Base-by-base conservation (phyloP, 257 asterid species). In the Eucommia ulmoides region DNA sequence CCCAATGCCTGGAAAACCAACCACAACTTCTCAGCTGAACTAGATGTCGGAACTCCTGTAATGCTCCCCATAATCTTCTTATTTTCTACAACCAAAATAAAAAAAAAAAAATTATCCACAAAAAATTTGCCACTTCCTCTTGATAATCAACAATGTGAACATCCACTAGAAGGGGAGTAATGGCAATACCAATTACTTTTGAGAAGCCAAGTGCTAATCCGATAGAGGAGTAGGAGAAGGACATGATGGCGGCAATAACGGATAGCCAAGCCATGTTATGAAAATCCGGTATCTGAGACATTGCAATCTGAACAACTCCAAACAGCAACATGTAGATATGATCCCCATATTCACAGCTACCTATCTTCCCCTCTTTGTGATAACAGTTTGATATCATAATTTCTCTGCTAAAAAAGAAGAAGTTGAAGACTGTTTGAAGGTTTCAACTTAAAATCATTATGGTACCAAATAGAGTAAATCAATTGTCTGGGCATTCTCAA, bases 221-320 rank as follows among this genome's bases (percentile, higher is more conserved):
- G 0, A 82, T 77, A 52, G 53, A 53, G 23, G 94, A 66, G 55
- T 88, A 88, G 11, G 75, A 20, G 63, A 88, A 75, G 23, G 97
- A 88, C 95, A 82, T 84, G 69, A 76, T 42, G 7, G 94, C 87
- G 49, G 95, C 83, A 14, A 82, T 62, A 8, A 72, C 52, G 0
- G 94, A 88, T n/a, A 82, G 95, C 94, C 94, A 82, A 35, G 49
- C 61, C 70, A 74, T 88, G 66, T 71, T 72, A 7, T 56, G 86
- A 42, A 88, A 74, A 55, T 88, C 74, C 12, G 95, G 93, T 60
- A 84, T 80, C 49, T 84, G 95, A 23, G 97, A 88, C 58, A 75
- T 65, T 19, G 84, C 45, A n/a, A 72, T 58, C 60, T 84, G 89
- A 23, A 80, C 23, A 9, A 62, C 22, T 38, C 95, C 97, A 45